Evolutionary conservation across 2,329 filamentous ascomycete genomes (phyloP), one percentile per base, ranked within the genome.

Genomic region (Diaporthe sp.): DNA sequence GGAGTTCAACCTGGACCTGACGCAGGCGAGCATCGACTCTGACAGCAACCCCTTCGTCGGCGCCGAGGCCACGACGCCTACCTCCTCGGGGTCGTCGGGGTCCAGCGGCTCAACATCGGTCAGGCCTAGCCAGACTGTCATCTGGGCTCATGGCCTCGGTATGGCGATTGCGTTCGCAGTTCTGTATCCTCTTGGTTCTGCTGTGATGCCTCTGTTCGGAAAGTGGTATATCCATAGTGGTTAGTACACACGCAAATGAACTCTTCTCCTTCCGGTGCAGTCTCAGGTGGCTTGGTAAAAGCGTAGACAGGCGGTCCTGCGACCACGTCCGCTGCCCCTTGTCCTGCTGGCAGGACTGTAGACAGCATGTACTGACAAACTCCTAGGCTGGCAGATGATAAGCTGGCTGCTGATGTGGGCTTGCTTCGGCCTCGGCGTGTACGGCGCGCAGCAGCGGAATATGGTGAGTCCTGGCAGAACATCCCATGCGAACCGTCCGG

Each of bases 111-210:
- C 78, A 5, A 78, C 85, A 12, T 28, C 73, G 33, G 69, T 50
- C 10, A 64, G 52, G 12, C 61, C 74, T 19, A 78, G 75, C 68
- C 35, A 55, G 10, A 58, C 72, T 2, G 64, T 86, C 22, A 79
- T 85, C 8, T 81, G 77, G 1, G 84, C 87, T 0, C 91, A 92
- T 76, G 91, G 90, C 66, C 85, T 91, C 77, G 83, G 93, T 78
- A 91, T 93, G 90, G 86, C 87, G 35, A 79, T 92, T 60, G 87
- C 89, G 25, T 91, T 92, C 77, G 86, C 89, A 4, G 78, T 89
- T 17, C 82, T 91, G 30, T 92, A 91, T 77, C 92, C 92, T 0
- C 77, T 92, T 3, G 92, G 91, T 7, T 86, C 91, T 12, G 83
- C 90, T 4, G 80, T 92, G 54, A 92, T 93, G 87, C 89, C 91